Evolutionary conservation across 345 rosid genomes (phyloP).

Genomic region (Citrus glauca): DNA sequence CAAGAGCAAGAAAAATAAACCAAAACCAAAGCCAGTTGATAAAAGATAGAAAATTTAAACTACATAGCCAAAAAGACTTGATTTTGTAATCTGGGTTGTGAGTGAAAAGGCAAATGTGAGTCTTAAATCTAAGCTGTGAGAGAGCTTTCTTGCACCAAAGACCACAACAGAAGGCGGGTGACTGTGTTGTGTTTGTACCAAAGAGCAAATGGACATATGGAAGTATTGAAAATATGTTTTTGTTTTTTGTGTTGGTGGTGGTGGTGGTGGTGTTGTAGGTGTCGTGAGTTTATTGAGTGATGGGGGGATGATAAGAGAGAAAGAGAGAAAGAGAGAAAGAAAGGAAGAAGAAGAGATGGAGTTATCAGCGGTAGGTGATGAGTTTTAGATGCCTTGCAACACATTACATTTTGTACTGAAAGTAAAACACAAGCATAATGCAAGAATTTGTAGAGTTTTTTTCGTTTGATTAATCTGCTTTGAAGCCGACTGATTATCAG

Average conservation of each 20-base stretch:
- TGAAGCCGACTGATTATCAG: conserved; percentile 20
- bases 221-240: conserved; percentile 3
- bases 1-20: not conserved
- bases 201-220: conserved; percentile 22
- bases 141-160: conserved; percentile 51
- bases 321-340: not conserved
- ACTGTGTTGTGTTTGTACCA: not conserved
- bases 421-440: conserved; percentile 27
- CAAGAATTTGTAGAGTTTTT: not conserved
- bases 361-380: conserved; percentile 82
- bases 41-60: conserved; percentile 18
- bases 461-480: not conserved
- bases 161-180: conserved; percentile 18
- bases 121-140: conserved; percentile 59
- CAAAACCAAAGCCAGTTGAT: conserved; percentile 23
- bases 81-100: conserved; percentile 26
- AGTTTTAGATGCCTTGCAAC: conserved; percentile 31
- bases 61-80: conserved; percentile 27
- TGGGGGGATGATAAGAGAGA: conserved; percentile 12
- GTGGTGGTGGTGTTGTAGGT: not conserved
- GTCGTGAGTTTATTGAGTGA: conserved; percentile 3
- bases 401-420: conserved; percentile 3
- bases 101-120: conserved; percentile 19
- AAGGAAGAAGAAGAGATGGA: conserved; percentile 51
- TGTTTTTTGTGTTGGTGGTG: not conserved